These are phyloP conservation scores for Amauroascus verrucosus DNA, from an alignment of 2,329 filamentous ascomycete genomes.

Conservation along the genomic window DNA sequence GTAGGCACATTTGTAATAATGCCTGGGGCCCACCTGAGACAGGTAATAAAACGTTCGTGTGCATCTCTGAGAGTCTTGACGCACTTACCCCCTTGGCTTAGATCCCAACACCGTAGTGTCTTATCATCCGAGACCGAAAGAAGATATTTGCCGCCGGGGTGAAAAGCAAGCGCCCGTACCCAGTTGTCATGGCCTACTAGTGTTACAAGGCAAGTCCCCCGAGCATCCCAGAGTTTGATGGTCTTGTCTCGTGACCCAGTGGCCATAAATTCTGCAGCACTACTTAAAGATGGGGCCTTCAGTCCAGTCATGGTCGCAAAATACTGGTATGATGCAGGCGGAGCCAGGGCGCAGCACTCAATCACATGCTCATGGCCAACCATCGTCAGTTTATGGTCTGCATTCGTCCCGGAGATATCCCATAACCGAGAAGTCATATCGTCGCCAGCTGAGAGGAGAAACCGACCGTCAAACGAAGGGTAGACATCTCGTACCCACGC, in stretches of 20 bases:
- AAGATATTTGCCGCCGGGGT: conserved; percentile 84
- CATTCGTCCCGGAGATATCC: conserved; percentile 65
- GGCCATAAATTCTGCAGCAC: conserved; percentile 76
- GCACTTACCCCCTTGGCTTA: conserved; percentile 79
- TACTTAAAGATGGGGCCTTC: conserved; percentile 64
- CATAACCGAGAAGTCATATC: conserved; percentile 75
- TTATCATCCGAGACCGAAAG: conserved; percentile 83
- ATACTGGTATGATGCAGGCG: conserved; percentile 64
- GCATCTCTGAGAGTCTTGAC: conserved; percentile 70
- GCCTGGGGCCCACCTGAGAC: conserved; percentile 76
- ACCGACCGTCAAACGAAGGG: conserved; percentile 73
- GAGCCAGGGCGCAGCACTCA: conserved; percentile 79
- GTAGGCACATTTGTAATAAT: conserved; percentile 45
- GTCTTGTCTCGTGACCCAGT: conserved; percentile 85
- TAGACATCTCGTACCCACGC: conserved; percentile 88
- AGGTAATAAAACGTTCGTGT: conserved; percentile 76
- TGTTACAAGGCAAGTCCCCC: conserved; percentile 75
- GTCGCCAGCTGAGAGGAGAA: conserved; percentile 69
- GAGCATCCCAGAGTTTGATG: conserved; percentile 78
- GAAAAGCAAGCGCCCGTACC: conserved; percentile 77
- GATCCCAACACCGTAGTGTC: conserved; percentile 86
- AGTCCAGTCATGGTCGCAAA: conserved; percentile 67
- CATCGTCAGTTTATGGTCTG: conserved; percentile 68
- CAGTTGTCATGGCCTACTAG: conserved; percentile 88
- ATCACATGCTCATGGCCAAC: conserved; percentile 78